Evolutionary conservation across 352 stramenopile species (phyloP).

Genomic region (Elongisporangium prolatum): DNA sequence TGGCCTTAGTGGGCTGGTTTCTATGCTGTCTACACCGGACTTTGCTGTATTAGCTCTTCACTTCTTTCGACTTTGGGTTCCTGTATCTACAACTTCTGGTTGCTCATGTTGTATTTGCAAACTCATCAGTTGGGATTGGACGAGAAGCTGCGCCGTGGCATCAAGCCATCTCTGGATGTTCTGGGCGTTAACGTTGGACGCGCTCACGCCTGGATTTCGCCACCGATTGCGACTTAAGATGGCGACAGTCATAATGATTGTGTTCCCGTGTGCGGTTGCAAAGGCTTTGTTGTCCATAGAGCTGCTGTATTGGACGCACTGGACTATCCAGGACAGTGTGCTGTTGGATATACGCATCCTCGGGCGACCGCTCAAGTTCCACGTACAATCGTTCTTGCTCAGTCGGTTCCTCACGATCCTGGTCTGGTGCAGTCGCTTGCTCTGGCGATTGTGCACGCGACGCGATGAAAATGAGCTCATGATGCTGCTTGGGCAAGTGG

Average conservation of each 20-base stretch:
- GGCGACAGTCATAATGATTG: not conserved
- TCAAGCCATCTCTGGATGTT: slow-evolving; percentile 2
- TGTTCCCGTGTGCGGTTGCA: not conserved
- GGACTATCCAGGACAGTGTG: slow-evolving; percentile 1
- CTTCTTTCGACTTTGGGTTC: no score
- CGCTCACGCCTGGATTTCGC: slow-evolving; percentile 4
- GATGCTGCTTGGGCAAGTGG: slow-evolving; percentile 7
- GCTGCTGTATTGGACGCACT: not conserved
- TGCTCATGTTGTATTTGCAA: no score
- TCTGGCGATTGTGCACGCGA: slow-evolving; percentile 1
- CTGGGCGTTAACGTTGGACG: slow-evolving; percentile 5
- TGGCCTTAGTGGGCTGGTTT: not conserved
- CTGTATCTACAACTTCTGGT: no score
- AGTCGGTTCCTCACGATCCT: slow-evolving; percentile 2
- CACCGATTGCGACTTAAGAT: not conserved
- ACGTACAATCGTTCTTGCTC: slow-evolving; percentile 8
- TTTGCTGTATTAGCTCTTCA: slow-evolving; percentile 2
- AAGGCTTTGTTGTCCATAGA: not conserved
- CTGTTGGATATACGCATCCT: not conserved
- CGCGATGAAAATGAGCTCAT: not conserved
- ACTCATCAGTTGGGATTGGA: no score
- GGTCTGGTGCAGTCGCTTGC: slow-evolving; percentile 5
- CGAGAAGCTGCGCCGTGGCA: not conserved
- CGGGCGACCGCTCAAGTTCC: not conserved
- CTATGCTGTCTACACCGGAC: slow-evolving; percentile 1